Percentiles rank a stretch among this genome's conserved stretches.
Conservation (phyloP, 257 asterid species). For the Leptodermis oblonga region DNA sequence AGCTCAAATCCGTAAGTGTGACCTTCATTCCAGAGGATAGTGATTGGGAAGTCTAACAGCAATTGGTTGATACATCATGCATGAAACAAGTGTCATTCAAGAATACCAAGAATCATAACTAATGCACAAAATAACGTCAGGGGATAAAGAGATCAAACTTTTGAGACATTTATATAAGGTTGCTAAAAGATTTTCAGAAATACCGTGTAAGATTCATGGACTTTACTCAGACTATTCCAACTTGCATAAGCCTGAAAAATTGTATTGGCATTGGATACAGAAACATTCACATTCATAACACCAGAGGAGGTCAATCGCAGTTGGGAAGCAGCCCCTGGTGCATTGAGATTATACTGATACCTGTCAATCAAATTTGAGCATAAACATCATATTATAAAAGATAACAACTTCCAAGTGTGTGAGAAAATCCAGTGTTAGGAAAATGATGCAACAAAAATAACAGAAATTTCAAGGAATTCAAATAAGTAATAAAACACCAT, state of each 20-base stretch:
- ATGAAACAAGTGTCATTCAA: background rate
- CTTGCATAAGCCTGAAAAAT: slow-evolving; percentile 94
- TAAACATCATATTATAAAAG: background rate
- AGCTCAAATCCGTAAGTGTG: background rate
- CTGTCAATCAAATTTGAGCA: slow-evolving; percentile 23
- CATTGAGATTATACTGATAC: slow-evolving; percentile 70
- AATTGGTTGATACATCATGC: background rate
- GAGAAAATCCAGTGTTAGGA: background rate
- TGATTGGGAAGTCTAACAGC: background rate
- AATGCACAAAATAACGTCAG: no score
- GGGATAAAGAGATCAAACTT: background rate
- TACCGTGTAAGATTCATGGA: slow-evolving; percentile 51
- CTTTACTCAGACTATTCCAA: slow-evolving; percentile 75
- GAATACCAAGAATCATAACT: background rate
- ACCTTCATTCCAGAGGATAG: background rate
- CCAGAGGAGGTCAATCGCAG: slow-evolving; percentile 66
- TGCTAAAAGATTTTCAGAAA: slow-evolving; percentile 17
- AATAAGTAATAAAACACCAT: background rate
- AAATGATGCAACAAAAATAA: background rate
- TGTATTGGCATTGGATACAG: slow-evolving; percentile 85
- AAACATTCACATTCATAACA: slow-evolving; percentile 74
- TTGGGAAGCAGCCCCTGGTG: slow-evolving; percentile 83
- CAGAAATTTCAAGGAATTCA: background rate
- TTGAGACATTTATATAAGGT: background rate
- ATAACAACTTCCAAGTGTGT: background rate